These are phyloP conservation scores for Letharia lupina DNA, from an alignment of 495 filamentous ascomycete species.

Conservation along the genomic window DNA sequence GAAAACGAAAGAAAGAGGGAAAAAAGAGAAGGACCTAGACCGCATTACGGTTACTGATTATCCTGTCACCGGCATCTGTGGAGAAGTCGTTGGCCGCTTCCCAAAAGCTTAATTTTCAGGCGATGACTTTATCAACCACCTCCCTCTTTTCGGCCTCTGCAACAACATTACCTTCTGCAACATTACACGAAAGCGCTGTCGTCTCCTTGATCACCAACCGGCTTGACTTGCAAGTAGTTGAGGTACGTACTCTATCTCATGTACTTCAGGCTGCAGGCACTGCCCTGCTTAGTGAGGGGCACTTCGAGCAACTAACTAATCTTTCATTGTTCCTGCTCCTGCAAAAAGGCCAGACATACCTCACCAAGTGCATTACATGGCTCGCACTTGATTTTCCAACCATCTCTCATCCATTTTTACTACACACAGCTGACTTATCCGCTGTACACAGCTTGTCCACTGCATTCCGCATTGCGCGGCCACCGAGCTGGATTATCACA, in stretches of 20 bases:
- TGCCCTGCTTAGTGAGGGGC: constrained; percentile 1
- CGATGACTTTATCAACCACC: not conserved
- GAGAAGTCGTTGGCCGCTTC: not conserved
- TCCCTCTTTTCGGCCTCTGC: not conserved
- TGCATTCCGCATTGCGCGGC: constrained; percentile 10
- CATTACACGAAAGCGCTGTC: not conserved
- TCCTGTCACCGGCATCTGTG: not conserved
- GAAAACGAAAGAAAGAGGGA: not conserved
- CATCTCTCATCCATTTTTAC: not conserved
- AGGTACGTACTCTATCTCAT: not conserved
- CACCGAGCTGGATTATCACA: constrained; percentile 22
- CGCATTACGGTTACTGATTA: not conserved
- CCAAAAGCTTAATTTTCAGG: not conserved
- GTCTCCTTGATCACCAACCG: not conserved
- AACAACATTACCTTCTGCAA: not conserved
- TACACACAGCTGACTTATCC: not conserved
- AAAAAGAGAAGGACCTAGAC: not conserved
- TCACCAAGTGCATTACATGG: not conserved
- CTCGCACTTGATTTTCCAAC: not conserved
- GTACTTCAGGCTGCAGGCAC: not conserved
- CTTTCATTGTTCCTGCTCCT: constrained; percentile 1
- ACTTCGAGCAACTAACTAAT: not conserved
- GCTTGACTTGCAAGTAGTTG: not conserved
- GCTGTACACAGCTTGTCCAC: constrained; percentile 9
- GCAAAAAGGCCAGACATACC: not conserved